phyloP scores from a whole-genome alignment of 441 rosid genomes.

The Erysimum pusillum region DNA sequence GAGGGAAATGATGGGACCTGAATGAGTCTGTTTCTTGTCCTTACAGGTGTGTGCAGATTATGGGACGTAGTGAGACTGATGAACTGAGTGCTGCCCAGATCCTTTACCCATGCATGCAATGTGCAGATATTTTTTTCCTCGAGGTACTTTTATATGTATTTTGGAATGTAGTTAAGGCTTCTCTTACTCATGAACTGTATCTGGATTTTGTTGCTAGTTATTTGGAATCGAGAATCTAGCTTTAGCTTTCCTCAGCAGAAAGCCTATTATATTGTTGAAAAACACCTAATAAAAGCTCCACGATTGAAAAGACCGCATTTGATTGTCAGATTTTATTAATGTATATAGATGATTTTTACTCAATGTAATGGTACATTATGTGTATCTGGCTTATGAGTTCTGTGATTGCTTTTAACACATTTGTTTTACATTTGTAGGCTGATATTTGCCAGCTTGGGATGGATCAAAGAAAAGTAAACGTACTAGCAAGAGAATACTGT shows the following conservation, averaged over 20 bases:
- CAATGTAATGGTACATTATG: background rate
- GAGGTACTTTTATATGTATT: conserved; percentile 52
- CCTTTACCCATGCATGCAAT: conserved; percentile 93
- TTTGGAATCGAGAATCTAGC: conserved; percentile 6
- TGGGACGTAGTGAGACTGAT: conserved; percentile 89
- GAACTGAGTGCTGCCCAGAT: conserved; percentile 84
- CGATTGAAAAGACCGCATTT: background rate
- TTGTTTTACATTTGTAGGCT: conserved; percentile 56
- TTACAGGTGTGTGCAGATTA: conserved; percentile 78
- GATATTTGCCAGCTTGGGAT: conserved; percentile 95
- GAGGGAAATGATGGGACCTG: background rate
- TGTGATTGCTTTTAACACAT: conserved; percentile 14
- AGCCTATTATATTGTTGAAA: background rate
- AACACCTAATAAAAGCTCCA: background rate
- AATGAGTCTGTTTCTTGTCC: conserved; percentile 27
- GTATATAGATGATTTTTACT: background rate
- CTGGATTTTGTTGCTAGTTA: conserved; percentile 8
- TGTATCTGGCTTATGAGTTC: conserved; percentile 13
- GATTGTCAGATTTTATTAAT: conserved; percentile 23
- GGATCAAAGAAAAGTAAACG: conserved; percentile 92
- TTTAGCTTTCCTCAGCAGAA: background rate
- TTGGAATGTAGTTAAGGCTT: background rate
- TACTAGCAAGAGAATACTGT: conserved; percentile 87
- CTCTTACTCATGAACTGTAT: conserved; percentile 5
- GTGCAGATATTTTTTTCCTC: conserved; percentile 89